These are phyloP conservation scores for Mortierella sp. DNA, from an alignment of 371 early-diverging fungal species.

Conservation along the genomic window DNA sequence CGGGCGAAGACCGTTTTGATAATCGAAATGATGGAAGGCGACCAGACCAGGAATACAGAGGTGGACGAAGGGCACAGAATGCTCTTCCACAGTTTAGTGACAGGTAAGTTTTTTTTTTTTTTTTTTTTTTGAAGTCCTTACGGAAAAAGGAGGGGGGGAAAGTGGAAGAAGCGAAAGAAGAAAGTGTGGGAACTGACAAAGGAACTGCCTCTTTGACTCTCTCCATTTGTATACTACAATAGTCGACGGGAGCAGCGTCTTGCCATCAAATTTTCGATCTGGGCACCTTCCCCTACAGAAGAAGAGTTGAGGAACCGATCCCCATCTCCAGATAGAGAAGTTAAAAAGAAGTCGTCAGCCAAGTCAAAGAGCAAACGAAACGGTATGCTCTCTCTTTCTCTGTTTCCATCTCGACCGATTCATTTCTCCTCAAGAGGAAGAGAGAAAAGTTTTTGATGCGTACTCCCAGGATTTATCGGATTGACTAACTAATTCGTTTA, in stretches of 20 bases:
- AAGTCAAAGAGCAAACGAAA: constrained; percentile 29
- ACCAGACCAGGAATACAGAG: constrained; percentile 20
- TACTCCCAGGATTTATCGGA: too few relatives aligned
- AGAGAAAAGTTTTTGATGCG: too few relatives aligned
- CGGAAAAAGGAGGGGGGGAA: background rate
- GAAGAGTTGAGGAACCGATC: constrained; percentile 52
- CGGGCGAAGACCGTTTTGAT: background rate
- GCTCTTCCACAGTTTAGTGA: constrained; percentile 29
- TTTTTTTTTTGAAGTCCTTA: background rate
- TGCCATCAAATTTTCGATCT: constrained; percentile 65
- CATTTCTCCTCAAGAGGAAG: too few relatives aligned
- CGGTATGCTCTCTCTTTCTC: constrained; percentile 1
- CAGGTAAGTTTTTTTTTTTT: constrained; percentile 22
- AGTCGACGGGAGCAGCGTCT: constrained; percentile 58
- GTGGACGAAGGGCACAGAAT: constrained; percentile 35
- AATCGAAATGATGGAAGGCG: constrained; percentile 14
- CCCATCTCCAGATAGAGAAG: constrained; percentile 47
- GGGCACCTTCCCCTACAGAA: constrained; percentile 76
- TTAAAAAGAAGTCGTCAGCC: constrained; percentile 44
- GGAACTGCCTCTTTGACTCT: background rate
- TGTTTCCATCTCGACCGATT: background rate
- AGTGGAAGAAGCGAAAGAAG: background rate
- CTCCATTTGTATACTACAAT: background rate
- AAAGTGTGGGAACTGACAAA: background rate
- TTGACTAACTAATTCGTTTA: too few relatives aligned